These are phyloP conservation scores for Pseudogymnoascus sp. DNA, from an alignment of 2,329 filamentous ascomycete species.

Conservation along the genomic window DNA sequence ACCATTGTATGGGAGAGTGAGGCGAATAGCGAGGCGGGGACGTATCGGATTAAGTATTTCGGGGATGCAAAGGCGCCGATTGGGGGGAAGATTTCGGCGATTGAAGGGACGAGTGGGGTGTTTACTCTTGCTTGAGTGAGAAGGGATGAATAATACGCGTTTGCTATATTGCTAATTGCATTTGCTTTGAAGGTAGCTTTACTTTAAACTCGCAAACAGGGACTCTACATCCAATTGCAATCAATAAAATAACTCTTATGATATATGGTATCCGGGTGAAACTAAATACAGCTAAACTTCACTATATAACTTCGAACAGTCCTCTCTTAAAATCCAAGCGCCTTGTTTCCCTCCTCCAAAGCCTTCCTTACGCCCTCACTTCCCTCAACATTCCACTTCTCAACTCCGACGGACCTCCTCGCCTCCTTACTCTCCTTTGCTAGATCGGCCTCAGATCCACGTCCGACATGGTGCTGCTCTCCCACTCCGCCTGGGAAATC, in stretches of 20 bases:
- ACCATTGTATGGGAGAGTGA: conserved; percentile 75
- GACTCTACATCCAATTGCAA: not conserved
- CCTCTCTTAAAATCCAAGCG: not conserved
- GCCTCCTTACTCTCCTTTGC: not conserved
- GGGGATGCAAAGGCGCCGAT: conserved; percentile 69
- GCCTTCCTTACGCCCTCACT: not conserved
- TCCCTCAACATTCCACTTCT: not conserved
- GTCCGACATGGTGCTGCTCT: conserved; percentile 49
- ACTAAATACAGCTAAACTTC: not conserved
- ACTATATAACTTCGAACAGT: not conserved
- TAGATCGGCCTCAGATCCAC: conserved; percentile 30
- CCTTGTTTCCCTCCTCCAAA: conserved; percentile 4
- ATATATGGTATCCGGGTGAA: not conserved
- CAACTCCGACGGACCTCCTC: not conserved
- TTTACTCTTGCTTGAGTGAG: conserved; percentile 37
- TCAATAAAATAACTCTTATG: not conserved
- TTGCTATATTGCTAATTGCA: too few species aligned
- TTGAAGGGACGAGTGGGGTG: conserved; percentile 59
- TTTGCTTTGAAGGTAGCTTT: too few species aligned
- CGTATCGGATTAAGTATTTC: conserved; percentile 76
- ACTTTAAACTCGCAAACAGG: not conserved
- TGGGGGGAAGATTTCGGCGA: conserved; percentile 56
- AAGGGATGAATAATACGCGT: not conserved
- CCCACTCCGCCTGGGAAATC: conserved; percentile 69
- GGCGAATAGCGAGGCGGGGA: conserved; percentile 52